Percentiles rank a stretch among this genome's conserved stretches.
Evolutionary conservation across 345 rosid genomes (phyloP).

Genomic region (Physaria fendleri): DNA sequence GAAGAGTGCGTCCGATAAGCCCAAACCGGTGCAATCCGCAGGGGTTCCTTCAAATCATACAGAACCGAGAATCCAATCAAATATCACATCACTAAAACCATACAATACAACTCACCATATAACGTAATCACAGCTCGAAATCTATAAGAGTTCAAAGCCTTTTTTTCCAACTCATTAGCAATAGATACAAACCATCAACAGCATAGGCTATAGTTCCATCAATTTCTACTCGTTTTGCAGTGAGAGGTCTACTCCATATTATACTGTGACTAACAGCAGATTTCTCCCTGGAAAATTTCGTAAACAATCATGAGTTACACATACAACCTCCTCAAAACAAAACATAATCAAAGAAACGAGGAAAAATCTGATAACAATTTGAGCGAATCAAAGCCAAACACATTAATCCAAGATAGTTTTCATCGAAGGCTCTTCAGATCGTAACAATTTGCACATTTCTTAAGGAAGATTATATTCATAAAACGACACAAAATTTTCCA

Average conservation of each 20-base stretch:
- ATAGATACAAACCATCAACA: slow-evolving; percentile 49
- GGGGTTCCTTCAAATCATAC: slow-evolving; percentile 67
- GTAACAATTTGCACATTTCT: not conserved
- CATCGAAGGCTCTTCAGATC: not conserved
- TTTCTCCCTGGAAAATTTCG: slow-evolving; percentile 47
- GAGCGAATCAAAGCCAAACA: not conserved
- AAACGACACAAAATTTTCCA: not conserved
- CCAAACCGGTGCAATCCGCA: slow-evolving; percentile 81
- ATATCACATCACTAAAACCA: not conserved
- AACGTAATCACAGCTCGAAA: too few relatives aligned
- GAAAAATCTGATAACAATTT: not conserved
- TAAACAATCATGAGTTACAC: not conserved
- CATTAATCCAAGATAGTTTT: not conserved
- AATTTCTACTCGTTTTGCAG: slow-evolving; percentile 48
- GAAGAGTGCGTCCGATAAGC: slow-evolving; percentile 61
- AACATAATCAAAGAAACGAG: not conserved
- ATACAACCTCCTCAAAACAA: not conserved
- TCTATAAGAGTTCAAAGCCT: too few relatives aligned
- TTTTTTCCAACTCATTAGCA: too few relatives aligned
- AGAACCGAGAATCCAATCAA: not conserved
- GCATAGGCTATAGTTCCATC: slow-evolving; percentile 77
- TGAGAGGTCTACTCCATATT: slow-evolving; percentile 69
- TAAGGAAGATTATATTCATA: not conserved
- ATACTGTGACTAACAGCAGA: slow-evolving; percentile 81
- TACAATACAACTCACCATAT: not conserved